Evolutionary conservation across 345 rosid species (phyloP), one percentile per base, ranked within the genome.

Genomic region (Brassica rapa): DNA sequence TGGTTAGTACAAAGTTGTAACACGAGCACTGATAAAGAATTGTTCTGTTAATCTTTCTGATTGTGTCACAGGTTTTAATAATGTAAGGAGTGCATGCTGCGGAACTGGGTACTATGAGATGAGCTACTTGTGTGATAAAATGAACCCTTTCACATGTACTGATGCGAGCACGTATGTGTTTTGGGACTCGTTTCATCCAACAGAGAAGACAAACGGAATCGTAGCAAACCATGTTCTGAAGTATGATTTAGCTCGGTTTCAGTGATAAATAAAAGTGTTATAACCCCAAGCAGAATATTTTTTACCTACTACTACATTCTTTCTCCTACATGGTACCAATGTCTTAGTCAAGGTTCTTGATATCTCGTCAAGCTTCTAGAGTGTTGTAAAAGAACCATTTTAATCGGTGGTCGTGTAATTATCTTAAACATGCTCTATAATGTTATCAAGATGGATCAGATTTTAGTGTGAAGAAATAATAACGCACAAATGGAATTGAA

Each of bases 121-220:
- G 89, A 72, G 93, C 72, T 89, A 87, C 85, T 3, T 84, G 84
- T 91, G 91, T 67, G 56, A 84, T 66, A 83, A 63, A 68, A 63
- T 23, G 69, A 89, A 80, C 63, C 90, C 88, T 2, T 84, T 87
- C 57, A 87, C 93, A 25, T 89, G 93, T 66, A 57, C 85, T n/a
- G 88, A 91, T 62, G 90, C 89, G 21, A 83, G 79, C 66, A 77
- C 72, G 30, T 89, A 86, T 69, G 85, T 86, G 16, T 89, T 89
- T 53, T 89, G 93, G 92, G 94, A 89, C 73, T 78, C 94, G 29
- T 88, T 89, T 75, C 94, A 89, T 73, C 87, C 92, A 0, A 87
- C 97, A 4, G 97, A 91, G 83, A 88, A 83, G 77, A 83, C 92
- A 27, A 86, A 71, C 21, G 2, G 30, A 12, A 83, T 89, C 21